Evolutionary conservation across 371 early-diverging fungal species (phyloP).

Genomic region (Catenaria anguillulae): DNA sequence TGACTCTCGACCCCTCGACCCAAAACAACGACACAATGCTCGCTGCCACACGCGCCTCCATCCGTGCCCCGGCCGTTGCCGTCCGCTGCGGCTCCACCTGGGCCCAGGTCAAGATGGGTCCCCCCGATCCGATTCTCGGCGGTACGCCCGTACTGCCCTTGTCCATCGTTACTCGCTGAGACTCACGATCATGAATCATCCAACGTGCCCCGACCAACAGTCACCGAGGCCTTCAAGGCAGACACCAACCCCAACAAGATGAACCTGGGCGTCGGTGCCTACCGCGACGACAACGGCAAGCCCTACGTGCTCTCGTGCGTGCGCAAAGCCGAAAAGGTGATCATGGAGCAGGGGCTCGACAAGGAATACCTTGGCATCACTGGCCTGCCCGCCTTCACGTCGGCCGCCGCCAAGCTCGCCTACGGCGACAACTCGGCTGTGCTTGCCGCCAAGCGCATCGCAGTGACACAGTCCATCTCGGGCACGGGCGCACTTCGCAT

Average conservation of each 20-base stretch:
- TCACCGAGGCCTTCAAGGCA: conserved; percentile 91
- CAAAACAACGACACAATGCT: neutral
- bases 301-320: conserved; percentile 82
- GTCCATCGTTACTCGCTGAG: too few relatives aligned
- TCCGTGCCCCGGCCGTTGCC: neutral
- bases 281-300: conserved; percentile 86
- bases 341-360: conserved; percentile 53
- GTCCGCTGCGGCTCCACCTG: conserved; percentile 14
- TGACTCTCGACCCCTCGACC: too few relatives aligned
- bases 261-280: conserved; percentile 97
- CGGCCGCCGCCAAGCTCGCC: conserved; percentile 69
- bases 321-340: conserved; percentile 69
- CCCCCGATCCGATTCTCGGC: conserved; percentile 91
- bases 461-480: conserved; percentile 84
- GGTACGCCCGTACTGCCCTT: neutral
- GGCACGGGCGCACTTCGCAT: conserved; percentile 95
- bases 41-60: neutral
- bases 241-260: conserved; percentile 82
- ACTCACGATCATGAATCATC: too few relatives aligned
- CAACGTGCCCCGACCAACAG: too few relatives aligned
- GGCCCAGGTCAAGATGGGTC: conserved; percentile 44
- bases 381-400: conserved; percentile 71
- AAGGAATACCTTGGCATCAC: conserved; percentile 95
- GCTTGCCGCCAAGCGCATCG: conserved; percentile 59
- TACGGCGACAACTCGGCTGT: conserved; percentile 64